These are phyloP conservation scores for Bothriochloa decipiens DNA, from an alignment of 176 grass and related monocot genomes.

Conservation along the genomic window DNA sequence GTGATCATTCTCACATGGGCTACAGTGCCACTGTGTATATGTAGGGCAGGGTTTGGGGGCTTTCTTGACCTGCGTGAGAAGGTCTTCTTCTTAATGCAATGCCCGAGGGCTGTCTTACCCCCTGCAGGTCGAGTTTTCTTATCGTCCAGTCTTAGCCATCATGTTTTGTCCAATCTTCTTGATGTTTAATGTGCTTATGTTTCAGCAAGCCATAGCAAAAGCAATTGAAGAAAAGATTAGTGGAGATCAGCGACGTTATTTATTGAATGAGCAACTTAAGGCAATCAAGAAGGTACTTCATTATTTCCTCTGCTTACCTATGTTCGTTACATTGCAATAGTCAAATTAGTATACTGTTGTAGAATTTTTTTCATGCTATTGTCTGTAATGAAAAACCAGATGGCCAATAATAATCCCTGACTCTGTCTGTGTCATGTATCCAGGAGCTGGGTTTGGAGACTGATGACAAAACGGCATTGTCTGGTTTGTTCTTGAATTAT, in stretches of 20 bases:
- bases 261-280: conserved; percentile 98
- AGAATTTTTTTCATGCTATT: conserved; percentile 4
- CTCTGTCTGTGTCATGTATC: conserved; percentile 43
- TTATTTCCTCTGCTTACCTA: conserved; percentile 19
- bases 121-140: not conserved
- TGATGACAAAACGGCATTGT: conserved; percentile 98
- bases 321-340: conserved; percentile 11
- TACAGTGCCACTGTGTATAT: not conserved
- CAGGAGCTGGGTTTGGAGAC: conserved; percentile 97
- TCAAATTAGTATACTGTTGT: conserved; percentile 26
- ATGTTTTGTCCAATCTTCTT: conserved; percentile 31
- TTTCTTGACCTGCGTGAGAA: not conserved
- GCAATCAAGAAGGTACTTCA: conserved; percentile 92
- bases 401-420: not conserved
- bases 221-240: conserved; percentile 99
- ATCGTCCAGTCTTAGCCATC: conserved; percentile 12
- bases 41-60: not conserved
- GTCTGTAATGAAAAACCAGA: conserved; percentile 6
- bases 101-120: not conserved
- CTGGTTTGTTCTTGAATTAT: conserved; percentile 70
- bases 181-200: conserved; percentile 35
- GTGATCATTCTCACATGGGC: not conserved
- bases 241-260: conserved; percentile 95
- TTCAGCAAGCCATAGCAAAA: conserved; percentile 98
- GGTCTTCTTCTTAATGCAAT: not conserved